Evolutionary conservation across 169 alveolate species (phyloP).

Genomic region (Plasmodium billcollinsi): DNA sequence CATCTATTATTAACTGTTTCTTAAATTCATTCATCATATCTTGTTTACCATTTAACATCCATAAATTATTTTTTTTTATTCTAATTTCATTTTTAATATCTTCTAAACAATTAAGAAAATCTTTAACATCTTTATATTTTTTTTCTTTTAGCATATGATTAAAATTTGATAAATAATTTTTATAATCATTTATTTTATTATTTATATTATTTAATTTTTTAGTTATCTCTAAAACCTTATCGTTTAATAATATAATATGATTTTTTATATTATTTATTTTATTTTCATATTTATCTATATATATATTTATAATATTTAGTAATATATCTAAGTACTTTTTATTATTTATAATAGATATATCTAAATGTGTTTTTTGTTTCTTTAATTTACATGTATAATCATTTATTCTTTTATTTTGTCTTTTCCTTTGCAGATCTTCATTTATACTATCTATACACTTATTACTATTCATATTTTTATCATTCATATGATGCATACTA

Average conservation of each 20-base stretch:
- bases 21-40: constrained; percentile 8
- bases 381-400: constrained; percentile 4
- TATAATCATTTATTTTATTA: constrained; percentile 5
- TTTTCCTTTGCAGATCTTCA: background rate
- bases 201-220: constrained; percentile 5
- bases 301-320: background rate
- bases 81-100: constrained; percentile 4
- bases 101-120: background rate
- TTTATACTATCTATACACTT: background rate
- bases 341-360: background rate
- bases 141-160: constrained; percentile 11
- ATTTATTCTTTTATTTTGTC: background rate
- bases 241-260: background rate
- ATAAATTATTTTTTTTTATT: constrained; percentile 13
- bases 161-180: constrained; percentile 2
- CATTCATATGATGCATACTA: too few relatives aligned
- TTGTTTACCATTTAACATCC: constrained; percentile 7
- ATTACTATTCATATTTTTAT: too few relatives aligned
- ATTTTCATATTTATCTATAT: constrained; percentile 14
- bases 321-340: background rate
- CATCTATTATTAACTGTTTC: background rate
- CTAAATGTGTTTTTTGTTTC: background rate
- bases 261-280: constrained; percentile 7
- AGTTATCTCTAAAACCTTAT: background rate
- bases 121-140: constrained; percentile 2